Evolutionary conservation across 2,329 filamentous ascomycete species (phyloP).

Genomic region (Pochonia chlamydosporia): DNA sequence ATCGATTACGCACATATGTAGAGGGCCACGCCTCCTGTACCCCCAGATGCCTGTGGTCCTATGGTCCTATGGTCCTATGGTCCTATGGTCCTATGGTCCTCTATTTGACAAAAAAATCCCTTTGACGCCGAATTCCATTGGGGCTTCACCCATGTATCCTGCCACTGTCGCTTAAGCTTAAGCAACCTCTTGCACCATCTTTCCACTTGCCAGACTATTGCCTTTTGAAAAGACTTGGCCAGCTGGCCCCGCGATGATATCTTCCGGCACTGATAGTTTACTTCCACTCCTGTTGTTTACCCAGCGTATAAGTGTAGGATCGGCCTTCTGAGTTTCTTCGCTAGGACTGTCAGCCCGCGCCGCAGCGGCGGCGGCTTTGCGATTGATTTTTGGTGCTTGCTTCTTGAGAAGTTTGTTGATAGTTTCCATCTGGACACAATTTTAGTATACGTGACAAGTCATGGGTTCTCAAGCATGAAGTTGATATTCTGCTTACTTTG

Average conservation of each 20-base stretch:
- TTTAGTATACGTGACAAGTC: neutral
- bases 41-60: no score
- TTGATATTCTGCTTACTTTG: slow-evolving; percentile 37
- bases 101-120: no score
- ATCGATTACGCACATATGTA: no score
- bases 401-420: slow-evolving; percentile 88
- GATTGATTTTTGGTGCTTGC: slow-evolving; percentile 69
- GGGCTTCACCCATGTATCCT: no score
- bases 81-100: no score
- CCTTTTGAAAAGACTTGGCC: slow-evolving; percentile 50
- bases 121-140: no score
- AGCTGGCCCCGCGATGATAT: slow-evolving; percentile 59
- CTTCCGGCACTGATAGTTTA: slow-evolving; percentile 58
- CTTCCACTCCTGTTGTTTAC: slow-evolving; percentile 61
- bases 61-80: no score
- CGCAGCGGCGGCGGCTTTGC: slow-evolving; percentile 38
- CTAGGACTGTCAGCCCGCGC: slow-evolving; percentile 44
- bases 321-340: slow-evolving; percentile 41
- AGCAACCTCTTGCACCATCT: slow-evolving; percentile 51
- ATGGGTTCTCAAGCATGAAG: neutral
- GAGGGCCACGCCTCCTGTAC: no score
- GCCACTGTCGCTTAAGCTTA: no score
- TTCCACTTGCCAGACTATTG: slow-evolving; percentile 29
- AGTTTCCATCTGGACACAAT: slow-evolving; percentile 72
- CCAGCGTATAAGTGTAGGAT: slow-evolving; percentile 64